Evolutionary conservation across 2,329 filamentous ascomycete genomes (phyloP).

Genomic region (Hypoxylon sp.): DNA sequence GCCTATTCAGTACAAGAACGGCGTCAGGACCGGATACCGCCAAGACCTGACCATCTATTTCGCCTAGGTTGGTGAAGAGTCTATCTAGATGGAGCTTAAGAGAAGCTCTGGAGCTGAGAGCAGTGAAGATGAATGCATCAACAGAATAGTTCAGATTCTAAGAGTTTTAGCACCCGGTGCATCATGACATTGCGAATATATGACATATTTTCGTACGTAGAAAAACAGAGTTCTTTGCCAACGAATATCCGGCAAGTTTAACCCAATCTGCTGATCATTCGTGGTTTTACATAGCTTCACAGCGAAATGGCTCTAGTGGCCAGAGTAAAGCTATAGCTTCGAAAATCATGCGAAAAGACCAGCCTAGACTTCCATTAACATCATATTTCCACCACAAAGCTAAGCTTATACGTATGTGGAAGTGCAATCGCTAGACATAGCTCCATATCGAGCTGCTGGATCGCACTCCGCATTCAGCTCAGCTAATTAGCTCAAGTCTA

Average conservation of each 20-base stretch:
- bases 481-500: background rate
- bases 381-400: background rate
- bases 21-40: background rate
- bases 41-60: background rate
- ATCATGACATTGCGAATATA: background rate
- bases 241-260: background rate
- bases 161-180: background rate
- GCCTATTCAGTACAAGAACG: background rate
- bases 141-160: background rate
- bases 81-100: background rate
- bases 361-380: conserved; percentile 2
- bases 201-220: no score
- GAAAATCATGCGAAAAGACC: background rate
- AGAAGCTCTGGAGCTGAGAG: background rate
- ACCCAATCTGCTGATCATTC: background rate
- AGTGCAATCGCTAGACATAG: background rate
- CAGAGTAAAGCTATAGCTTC: background rate
- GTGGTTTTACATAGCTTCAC: background rate
- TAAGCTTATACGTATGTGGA: background rate
- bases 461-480: background rate
- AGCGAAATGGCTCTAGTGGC: background rate
- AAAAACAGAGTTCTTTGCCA: background rate
- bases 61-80: no score
- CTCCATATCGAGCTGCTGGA: background rate
- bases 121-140: background rate